These are phyloP conservation scores for Orbilia ellipsospora DNA, from an alignment of 2,329 filamentous ascomycete genomes.

Conservation along the genomic window DNA sequence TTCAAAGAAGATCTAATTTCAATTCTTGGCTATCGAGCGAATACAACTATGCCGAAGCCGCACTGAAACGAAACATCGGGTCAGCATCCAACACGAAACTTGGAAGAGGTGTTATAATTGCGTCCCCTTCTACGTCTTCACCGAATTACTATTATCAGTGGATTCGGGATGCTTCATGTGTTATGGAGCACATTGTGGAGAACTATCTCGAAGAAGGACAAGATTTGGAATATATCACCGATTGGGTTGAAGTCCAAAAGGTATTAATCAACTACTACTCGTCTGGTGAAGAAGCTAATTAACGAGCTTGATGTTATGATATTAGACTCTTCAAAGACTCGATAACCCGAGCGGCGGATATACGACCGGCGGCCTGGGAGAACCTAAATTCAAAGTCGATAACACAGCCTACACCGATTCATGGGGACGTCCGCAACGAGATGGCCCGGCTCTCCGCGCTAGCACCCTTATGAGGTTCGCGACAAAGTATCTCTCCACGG, in stretches of 20 bases:
- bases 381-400: conserved; percentile 63
- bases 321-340: conserved; percentile 60
- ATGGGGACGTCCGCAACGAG: conserved; percentile 65
- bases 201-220: conserved; percentile 60
- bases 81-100: conserved; percentile 33
- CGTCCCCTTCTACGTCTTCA: conserved; percentile 63
- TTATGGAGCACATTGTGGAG: conserved; percentile 63
- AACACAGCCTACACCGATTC: conserved; percentile 60
- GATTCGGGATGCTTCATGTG: conserved; percentile 65
- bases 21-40: conserved; percentile 33
- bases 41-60: conserved; percentile 36
- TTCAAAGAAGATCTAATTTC: conserved; percentile 18
- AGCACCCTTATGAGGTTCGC: conserved; percentile 64
- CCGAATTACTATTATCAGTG: conserved; percentile 66
- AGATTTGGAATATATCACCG: conserved; percentile 45
- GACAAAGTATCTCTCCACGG: conserved; percentile 61
- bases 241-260: conserved; percentile 47
- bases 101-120: conserved; percentile 62
- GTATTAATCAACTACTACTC: background rate
- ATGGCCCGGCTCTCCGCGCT: conserved; percentile 63
- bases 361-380: conserved; percentile 61
- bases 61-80: conserved; percentile 51
- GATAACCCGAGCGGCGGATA: conserved; percentile 61
- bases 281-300: conserved; percentile 59
- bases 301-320: background rate